These are phyloP conservation scores for Recurvomyces mirabilis DNA, from an alignment of 495 filamentous ascomycete genomes.

Conservation along the genomic window DNA sequence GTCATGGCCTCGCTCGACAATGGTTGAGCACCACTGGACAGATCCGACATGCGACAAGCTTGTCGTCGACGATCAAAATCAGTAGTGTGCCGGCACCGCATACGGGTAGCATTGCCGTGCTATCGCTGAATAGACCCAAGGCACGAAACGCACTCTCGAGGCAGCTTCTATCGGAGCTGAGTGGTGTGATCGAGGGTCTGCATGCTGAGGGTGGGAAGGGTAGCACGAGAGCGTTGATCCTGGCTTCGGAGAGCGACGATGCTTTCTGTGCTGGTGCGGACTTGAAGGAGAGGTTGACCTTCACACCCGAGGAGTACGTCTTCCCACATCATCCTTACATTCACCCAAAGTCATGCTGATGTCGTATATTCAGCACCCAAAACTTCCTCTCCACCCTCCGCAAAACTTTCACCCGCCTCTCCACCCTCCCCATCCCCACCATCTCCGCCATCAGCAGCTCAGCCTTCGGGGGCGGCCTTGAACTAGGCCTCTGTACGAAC, in stretches of 20 bases:
- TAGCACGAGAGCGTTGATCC: slow-evolving; percentile 62
- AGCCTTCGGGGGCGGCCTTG: slow-evolving; percentile 85
- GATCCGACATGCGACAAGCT: slow-evolving; percentile 6
- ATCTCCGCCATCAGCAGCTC: slow-evolving; percentile 69
- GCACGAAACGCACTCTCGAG: slow-evolving; percentile 85
- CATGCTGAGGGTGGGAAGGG: slow-evolving; percentile 51
- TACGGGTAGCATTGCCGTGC: slow-evolving; percentile 71
- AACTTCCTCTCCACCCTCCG: slow-evolving; percentile 69
- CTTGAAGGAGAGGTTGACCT: slow-evolving; percentile 70
- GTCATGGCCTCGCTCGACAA: slow-evolving; percentile 1
- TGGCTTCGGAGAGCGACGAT: slow-evolving; percentile 65
- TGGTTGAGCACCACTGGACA: neutral
- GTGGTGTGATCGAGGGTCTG: slow-evolving; percentile 56
- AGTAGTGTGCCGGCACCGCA: slow-evolving; percentile 66
- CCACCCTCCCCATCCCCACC: slow-evolving; percentile 70
- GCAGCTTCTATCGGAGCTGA: slow-evolving; percentile 58
- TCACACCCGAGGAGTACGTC: slow-evolving; percentile 56
- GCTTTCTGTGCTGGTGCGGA: slow-evolving; percentile 93
- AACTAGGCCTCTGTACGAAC: slow-evolving; percentile 75
- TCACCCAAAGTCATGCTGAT: neutral
- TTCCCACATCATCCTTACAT: neutral
- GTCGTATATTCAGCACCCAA: slow-evolving; percentile 47
- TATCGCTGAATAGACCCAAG: slow-evolving; percentile 72
- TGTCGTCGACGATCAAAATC: slow-evolving; percentile 41
- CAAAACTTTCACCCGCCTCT: slow-evolving; percentile 53